These are phyloP conservation scores for Rhododendron ovatum DNA, from an alignment of 148 eudicot species.

Conservation along the genomic window DNA sequence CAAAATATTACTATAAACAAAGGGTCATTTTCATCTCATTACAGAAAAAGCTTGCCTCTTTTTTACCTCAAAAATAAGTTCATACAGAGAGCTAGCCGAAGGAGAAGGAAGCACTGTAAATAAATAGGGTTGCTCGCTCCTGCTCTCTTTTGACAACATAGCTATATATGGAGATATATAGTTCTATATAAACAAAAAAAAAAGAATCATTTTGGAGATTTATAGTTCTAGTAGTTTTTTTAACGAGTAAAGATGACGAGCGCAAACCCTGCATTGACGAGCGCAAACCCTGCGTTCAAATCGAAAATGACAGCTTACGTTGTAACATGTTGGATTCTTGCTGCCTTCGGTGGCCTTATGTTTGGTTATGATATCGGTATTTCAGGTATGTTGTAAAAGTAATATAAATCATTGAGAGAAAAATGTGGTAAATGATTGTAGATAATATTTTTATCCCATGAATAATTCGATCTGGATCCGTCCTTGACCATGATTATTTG, in stretches of 20 bases:
- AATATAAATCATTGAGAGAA: background rate
- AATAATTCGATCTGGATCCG: too few relatives aligned
- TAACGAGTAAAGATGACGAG: background rate
- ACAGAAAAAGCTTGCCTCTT: too few relatives aligned
- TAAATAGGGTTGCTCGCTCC: background rate
- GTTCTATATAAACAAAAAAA: background rate
- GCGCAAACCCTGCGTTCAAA: constrained; percentile 9
- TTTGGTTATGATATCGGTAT: constrained; percentile 74
- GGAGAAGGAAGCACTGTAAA: background rate
- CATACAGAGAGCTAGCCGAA: background rate
- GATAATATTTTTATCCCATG: too few relatives aligned
- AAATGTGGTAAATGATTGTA: background rate
- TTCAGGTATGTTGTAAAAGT: constrained; percentile 28
- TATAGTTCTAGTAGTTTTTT: background rate
- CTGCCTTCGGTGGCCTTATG: constrained; percentile 78
- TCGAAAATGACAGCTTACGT: constrained; percentile 43
- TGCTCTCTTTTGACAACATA: background rate
- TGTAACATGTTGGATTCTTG: constrained; percentile 55
- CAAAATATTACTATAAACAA: background rate
- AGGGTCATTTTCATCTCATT: background rate
- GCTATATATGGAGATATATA: background rate
- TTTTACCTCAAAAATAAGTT: background rate
- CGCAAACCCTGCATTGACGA: background rate
- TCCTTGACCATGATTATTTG: too few relatives aligned
- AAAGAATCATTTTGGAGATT: too few relatives aligned